Conservation (phyloP, 2,329 filamentous ascomycete genomes). For the Plectosphaerella cucumerina region DNA sequence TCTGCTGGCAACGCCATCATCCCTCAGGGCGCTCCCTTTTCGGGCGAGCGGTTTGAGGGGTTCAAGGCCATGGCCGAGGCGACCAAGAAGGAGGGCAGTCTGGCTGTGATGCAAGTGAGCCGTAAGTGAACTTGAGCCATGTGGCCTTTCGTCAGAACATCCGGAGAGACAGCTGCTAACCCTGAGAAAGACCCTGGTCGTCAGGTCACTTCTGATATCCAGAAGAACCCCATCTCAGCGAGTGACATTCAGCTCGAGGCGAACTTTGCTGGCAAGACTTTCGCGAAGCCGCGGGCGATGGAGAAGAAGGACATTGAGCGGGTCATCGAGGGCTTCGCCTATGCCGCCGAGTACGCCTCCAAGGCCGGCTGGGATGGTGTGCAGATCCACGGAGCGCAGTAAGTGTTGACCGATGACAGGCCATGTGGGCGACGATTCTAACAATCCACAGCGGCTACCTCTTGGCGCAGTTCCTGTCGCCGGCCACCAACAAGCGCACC, state of each 20-base stretch:
- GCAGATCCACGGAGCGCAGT: conserved; percentile 42
- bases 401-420: not conserved
- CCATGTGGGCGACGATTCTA: not conserved
- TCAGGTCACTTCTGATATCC: conserved; percentile 33
- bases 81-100: conserved; percentile 48
- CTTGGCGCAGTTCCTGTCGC: conserved; percentile 37
- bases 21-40: conserved; percentile 42
- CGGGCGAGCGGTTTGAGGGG: conserved; percentile 55
- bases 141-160: too few species aligned
- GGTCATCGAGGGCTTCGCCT: conserved; percentile 50
- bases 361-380: conserved; percentile 50
- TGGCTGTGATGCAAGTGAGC: conserved; percentile 57
- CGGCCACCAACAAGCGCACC: conserved; percentile 36
- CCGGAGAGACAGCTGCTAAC: too few species aligned
- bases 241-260: conserved; percentile 33
- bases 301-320: conserved; percentile 45
- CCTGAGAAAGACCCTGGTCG: conserved; percentile 47
- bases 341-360: conserved; percentile 52
- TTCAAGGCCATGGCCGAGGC: conserved; percentile 38
- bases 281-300: conserved; percentile 47
- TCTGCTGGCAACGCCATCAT: conserved; percentile 52
- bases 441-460: conserved; percentile 32
- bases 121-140: too few species aligned
- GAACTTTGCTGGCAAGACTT: conserved; percentile 40
- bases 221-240: conserved; percentile 32